phyloP scores from a whole-genome alignment of 164 flowering plant species.

The Aristolochia contorta region DNA sequence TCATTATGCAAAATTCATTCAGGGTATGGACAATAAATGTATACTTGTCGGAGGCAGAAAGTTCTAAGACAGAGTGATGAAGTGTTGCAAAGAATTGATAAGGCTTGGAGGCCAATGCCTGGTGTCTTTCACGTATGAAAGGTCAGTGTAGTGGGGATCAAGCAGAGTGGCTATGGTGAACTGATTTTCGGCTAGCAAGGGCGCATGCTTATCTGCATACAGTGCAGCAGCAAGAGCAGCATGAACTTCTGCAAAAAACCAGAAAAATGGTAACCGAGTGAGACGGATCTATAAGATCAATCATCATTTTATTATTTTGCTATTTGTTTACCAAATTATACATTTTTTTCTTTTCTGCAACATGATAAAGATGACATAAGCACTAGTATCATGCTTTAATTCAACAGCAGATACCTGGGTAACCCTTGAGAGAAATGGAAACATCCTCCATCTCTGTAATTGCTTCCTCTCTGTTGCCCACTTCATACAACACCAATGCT shows the following conservation, averaged over 20 bases:
- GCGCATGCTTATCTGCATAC: slow-evolving; percentile 52
- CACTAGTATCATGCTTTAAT: no score
- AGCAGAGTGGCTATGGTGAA: slow-evolving; percentile 61
- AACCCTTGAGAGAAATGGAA: slow-evolving; percentile 59
- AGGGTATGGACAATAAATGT: no score
- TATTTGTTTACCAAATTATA: no score
- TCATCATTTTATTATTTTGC: no score
- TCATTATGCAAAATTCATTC: background rate
- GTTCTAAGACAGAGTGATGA: slow-evolving; percentile 51
- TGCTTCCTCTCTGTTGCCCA: slow-evolving; percentile 60
- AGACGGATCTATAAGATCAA: no score
- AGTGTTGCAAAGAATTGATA: slow-evolving; percentile 47
- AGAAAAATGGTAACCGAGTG: background rate
- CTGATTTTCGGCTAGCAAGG: slow-evolving; percentile 60
- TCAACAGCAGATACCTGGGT: slow-evolving; percentile 32
- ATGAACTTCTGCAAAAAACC: slow-evolving; percentile 45
- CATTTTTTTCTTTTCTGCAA: no score
- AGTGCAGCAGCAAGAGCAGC: slow-evolving; percentile 71
- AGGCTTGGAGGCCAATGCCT: slow-evolving; percentile 84
- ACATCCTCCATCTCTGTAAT: slow-evolving; percentile 72
- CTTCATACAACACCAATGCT: slow-evolving; percentile 56
- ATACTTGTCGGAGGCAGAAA: no score
- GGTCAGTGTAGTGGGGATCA: slow-evolving; percentile 60
- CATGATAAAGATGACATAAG: no score
- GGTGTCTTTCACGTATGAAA: slow-evolving; percentile 47